These are phyloP conservation scores for Porcisia hertigi DNA, from an alignment of 208 protist genomes.

Conservation along the genomic window DNA sequence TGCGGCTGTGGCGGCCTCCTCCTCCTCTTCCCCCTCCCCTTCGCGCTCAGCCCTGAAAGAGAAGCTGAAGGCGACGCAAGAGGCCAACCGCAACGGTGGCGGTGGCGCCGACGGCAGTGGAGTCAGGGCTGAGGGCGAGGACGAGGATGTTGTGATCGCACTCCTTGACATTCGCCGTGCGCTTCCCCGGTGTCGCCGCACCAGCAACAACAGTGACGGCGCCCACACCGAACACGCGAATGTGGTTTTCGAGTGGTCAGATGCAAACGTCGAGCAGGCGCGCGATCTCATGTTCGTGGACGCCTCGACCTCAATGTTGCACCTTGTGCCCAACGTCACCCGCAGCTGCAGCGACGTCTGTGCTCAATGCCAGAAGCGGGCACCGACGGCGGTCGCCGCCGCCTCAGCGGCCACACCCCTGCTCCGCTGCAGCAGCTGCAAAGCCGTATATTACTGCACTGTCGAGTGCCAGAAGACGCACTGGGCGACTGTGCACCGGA, in stretches of 20 bases:
- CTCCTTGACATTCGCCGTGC: slow-evolving; percentile 68
- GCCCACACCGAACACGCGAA: background rate
- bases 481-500: slow-evolving; percentile 60
- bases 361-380: slow-evolving; percentile 47
- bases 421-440: slow-evolving; percentile 80
- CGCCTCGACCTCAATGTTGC: slow-evolving; percentile 69
- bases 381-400: background rate
- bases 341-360: slow-evolving; percentile 54
- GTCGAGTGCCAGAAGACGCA: slow-evolving; percentile 66
- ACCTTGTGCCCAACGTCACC: slow-evolving; percentile 69
- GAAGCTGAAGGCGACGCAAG: slow-evolving; percentile 26
- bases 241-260: slow-evolving; percentile 41
- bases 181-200: slow-evolving; percentile 35
- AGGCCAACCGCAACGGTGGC: slow-evolving; percentile 12
- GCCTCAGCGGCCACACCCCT: slow-evolving; percentile 23
- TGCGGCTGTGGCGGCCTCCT: background rate
- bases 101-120: background rate
- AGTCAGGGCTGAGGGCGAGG: slow-evolving; percentile 31
- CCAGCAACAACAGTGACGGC: background rate
- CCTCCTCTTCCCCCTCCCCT: slow-evolving; percentile 20
- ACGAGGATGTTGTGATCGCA: slow-evolving; percentile 79
- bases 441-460: slow-evolving; percentile 81
- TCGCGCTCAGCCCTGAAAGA: slow-evolving; percentile 24
- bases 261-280: slow-evolving; percentile 49
- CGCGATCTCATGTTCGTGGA: slow-evolving; percentile 85